Conservation (phyloP, 345 rosid species). For the Tarenaya hassleriana region DNA sequence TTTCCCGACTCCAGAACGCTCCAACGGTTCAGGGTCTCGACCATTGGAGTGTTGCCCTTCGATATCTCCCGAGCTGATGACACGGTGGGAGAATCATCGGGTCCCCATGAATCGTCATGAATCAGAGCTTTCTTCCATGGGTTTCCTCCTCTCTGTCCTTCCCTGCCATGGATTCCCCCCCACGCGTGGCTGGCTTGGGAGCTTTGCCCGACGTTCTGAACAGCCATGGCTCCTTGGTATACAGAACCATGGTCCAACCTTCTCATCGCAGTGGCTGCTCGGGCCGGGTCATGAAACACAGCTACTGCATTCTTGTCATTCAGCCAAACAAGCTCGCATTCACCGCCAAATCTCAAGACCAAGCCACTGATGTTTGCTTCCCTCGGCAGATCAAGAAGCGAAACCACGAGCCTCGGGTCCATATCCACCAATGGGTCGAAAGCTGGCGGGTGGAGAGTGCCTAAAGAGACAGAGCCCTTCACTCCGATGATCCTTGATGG, state of each 20-base stretch:
- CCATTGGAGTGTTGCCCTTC: slow-evolving; percentile 37
- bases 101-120: slow-evolving; percentile 41
- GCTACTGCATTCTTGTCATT: slow-evolving; percentile 83
- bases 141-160: slow-evolving; percentile 37
- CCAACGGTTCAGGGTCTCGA: slow-evolving; percentile 57
- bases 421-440: slow-evolving; percentile 71
- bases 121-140: slow-evolving; percentile 70
- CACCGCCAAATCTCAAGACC: slow-evolving; percentile 83
- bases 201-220: slow-evolving; percentile 35
- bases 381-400: slow-evolving; percentile 74
- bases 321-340: slow-evolving; percentile 78
- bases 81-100: slow-evolving; percentile 26
- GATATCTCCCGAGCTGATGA: slow-evolving; percentile 43
- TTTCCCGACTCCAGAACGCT: slow-evolving; percentile 45
- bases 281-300: slow-evolving; percentile 71
- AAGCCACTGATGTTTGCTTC: slow-evolving; percentile 69
- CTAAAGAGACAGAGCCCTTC: slow-evolving; percentile 40
- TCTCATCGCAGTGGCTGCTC: slow-evolving; percentile 92
- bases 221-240: slow-evolving; percentile 52
- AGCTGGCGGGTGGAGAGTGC: slow-evolving; percentile 35
- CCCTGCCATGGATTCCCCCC: slow-evolving; percentile 43
- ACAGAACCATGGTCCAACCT: slow-evolving; percentile 75
- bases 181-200: slow-evolving; percentile 40
- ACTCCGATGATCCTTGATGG: slow-evolving; percentile 62
- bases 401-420: slow-evolving; percentile 80